Evolutionary conservation across 2,329 filamentous ascomycete genomes (phyloP).

Genomic region (Paraphoma chrysanthemicola): DNA sequence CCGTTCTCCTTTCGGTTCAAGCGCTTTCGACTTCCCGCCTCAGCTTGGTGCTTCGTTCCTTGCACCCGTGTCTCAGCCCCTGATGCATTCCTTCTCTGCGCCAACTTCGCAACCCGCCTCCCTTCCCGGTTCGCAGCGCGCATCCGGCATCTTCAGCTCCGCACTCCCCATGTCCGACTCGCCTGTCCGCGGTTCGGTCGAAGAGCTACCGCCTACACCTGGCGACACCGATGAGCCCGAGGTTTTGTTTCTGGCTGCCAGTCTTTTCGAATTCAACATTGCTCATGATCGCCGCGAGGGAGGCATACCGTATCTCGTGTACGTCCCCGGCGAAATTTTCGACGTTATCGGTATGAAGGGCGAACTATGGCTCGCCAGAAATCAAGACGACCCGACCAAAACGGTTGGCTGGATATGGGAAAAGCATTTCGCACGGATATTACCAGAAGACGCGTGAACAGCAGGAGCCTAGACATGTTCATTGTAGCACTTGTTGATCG

Average conservation of each 20-base stretch:
- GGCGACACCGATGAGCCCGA: slow-evolving; percentile 66
- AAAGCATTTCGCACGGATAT: slow-evolving; percentile 77
- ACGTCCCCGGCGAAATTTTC: slow-evolving; percentile 82
- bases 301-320: slow-evolving; percentile 94
- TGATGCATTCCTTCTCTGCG: slow-evolving; percentile 23
- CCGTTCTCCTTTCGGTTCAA: slow-evolving; percentile 17
- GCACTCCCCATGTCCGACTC: slow-evolving; percentile 80
- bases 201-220: slow-evolving; percentile 40
- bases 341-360: slow-evolving; percentile 91
- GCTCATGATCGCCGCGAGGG: slow-evolving; percentile 89
- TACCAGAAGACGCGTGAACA: slow-evolving; percentile 43
- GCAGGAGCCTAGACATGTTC: no score
- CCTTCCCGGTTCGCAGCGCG: slow-evolving; percentile 54
- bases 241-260: slow-evolving; percentile 89
- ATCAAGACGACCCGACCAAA: slow-evolving; percentile 85
- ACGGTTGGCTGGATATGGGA: slow-evolving; percentile 98
- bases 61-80: slow-evolving; percentile 22
- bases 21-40: slow-evolving; percentile 33
- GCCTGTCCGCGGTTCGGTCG: slow-evolving; percentile 30
- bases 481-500: neutral
- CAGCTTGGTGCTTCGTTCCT: slow-evolving; percentile 39
- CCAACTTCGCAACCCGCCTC: slow-evolving; percentile 30
- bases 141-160: slow-evolving; percentile 83
- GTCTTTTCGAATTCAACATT: slow-evolving; percentile 96
- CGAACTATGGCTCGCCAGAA: slow-evolving; percentile 95